Percentiles rank a stretch among this genome's conserved stretches.
Evolutionary conservation across 2,329 filamentous ascomycete species (phyloP).

Genomic region (Monilinia laxa): DNA sequence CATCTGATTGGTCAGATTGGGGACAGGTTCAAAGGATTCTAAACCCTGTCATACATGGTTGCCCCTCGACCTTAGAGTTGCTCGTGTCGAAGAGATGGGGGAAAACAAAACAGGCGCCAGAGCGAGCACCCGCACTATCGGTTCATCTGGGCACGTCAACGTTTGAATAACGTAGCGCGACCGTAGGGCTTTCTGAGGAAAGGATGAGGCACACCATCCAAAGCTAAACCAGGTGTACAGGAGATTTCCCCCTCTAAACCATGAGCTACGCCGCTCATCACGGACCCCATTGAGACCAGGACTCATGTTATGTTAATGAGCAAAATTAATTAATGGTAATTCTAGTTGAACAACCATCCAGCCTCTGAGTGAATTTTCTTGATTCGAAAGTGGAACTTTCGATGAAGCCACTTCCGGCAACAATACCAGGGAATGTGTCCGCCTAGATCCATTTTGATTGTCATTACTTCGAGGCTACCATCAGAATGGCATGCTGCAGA

Average conservation of each 20-base stretch:
- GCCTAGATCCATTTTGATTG: conserved; percentile 9
- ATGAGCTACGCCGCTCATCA: conserved; percentile 22
- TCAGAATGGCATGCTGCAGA: conserved; percentile 16
- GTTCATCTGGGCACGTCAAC: conserved; percentile 39
- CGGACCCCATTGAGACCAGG: conserved; percentile 21
- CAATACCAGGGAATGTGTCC: not conserved
- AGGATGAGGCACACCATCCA: conserved; percentile 21
- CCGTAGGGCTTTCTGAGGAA: conserved; percentile 21
- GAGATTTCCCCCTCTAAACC: conserved; percentile 20
- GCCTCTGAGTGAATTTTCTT: not conserved
- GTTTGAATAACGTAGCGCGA: conserved; percentile 22
- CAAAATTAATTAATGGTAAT: conserved; percentile 18
- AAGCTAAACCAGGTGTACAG: conserved; percentile 7
- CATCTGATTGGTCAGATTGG: conserved; percentile 24
- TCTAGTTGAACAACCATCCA: conserved; percentile 14
- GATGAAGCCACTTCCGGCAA: conserved; percentile 9
- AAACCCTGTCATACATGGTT: conserved; percentile 21
- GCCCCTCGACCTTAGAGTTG: conserved; percentile 16
- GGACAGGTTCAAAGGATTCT: conserved; percentile 20
- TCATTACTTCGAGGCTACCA: conserved; percentile 5
- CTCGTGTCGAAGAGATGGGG: conserved; percentile 21
- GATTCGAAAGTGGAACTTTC: conserved; percentile 12
- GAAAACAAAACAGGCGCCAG: conserved; percentile 25
- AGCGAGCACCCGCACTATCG: conserved; percentile 38
- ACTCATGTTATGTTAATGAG: not conserved